Base-by-base conservation (phyloP, 306 rosid genomes). In the Dalbergia cochinchinensis region DNA sequence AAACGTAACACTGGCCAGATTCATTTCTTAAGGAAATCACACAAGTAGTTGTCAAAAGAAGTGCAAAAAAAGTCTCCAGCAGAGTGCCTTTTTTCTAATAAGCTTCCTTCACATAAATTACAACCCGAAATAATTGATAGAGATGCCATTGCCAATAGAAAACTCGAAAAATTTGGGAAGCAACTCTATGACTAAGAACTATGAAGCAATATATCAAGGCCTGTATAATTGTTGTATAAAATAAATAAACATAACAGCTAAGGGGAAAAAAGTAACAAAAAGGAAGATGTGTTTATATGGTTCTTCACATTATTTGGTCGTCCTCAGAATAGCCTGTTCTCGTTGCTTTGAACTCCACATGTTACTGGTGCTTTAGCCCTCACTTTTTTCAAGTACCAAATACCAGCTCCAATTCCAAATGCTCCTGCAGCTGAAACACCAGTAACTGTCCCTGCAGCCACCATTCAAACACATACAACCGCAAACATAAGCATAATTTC, bases 281-380 rank as follows among this genome's bases (percentile, higher is more conserved):
- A 69, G 57, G 59, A 82, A 87, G 55, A 44, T 58, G 39, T 35
- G 35, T 54, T 37, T 78, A 70, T 88, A 31, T 62, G 71, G 31
- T 50, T 58, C 20, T 13, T 67, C 58, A 26, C 69, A 62, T 54
- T 3, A 18, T 78, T 31, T 71, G 60, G 12, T 75, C 31, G 41
- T 4, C 50, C 74, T 94, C 85, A 95, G 83, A 95, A 95, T 87
- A 91, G 93, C 80, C 98, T 88, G 76, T 95, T 95, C 41, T 91
- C 98, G 16, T 90, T 95, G 81, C 61, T 89, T 85, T 95, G 98
- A 80, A 95, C 96, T 78, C 99, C 98, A 83, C 97, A 91, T 13
- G 97, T 90, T 3, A 89, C 92, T 45, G 96, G 96, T 69, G 96
- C 91, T 86, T 86, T 91, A 18, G 90, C 93, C 72, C 90, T 91